Base-by-base conservation (phyloP, 2,329 filamentous ascomycete genomes). In the Pseudodiploospora longispora region DNA sequence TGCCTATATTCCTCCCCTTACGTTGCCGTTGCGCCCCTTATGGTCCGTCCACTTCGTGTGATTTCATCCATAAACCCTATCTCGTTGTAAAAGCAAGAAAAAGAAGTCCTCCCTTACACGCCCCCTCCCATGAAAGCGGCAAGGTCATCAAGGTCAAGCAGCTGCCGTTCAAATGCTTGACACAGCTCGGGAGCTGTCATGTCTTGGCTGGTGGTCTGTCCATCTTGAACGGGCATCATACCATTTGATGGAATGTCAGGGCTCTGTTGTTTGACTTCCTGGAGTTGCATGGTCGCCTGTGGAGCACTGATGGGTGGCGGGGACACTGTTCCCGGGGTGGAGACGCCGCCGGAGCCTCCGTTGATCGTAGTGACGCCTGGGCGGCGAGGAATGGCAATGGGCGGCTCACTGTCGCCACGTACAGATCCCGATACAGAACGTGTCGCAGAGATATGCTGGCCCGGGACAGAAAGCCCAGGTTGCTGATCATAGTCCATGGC, bases 121-220 rank as follows among this genome's bases (percentile, higher is more conserved):
- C 76, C 76, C 19, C 76, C 76, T 19, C 76, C 76, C 76, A 80
- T 80, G 43, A 80, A 80, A 3, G 76, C 76, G 30, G 76, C 76
- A 8, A 80, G 68, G 53, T 80, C 76, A 48, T 80, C 76, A 6
- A 80, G 64, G 56, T 80, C 76, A 8, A 80, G 64, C 1, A 80
- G 66, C 58, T 80, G 76, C 30, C 75, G 66, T 62, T 80, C 77
- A 52, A 80, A 80, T 0, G 76, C 76, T 10, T 65, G 62, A 54
- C 77, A 80, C 10, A 80, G 64, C 55, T 80, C 76, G 5, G 71
- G 68, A 0, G 75, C 72, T 3, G 75, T 79, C 74, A 80, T 80
- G 48, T 80, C 76, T 42, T 67, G 64, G 31, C 60, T 64, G 9
- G 63, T 62, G 0, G 58, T 55, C 49, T 64, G 61, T 4, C 56